phyloP scores from a whole-genome alignment of 2,329 filamentous ascomycete genomes.

The Sordariomycetes sp. region DNA sequence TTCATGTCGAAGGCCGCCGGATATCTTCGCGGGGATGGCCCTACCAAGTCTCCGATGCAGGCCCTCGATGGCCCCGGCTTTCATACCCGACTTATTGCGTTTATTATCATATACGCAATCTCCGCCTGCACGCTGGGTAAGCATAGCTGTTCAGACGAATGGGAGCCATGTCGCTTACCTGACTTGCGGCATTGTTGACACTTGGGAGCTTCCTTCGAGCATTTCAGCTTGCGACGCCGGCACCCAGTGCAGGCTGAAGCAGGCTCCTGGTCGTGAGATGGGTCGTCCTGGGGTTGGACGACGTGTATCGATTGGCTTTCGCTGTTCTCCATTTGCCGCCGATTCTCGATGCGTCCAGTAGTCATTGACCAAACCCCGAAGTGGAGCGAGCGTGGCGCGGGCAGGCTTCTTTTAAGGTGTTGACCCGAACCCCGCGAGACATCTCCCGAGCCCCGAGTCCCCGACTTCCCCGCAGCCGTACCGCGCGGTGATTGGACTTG shows the following conservation, averaged over 20 bases:
- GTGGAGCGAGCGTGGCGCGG: neutral
- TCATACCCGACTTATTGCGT: conserved; percentile 23
- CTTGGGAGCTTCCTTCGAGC: neutral
- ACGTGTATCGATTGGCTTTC: neutral
- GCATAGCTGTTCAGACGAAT: neutral
- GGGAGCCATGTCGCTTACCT: neutral
- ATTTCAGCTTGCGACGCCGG: neutral
- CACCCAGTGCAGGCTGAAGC: neutral
- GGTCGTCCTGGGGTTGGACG: neutral
- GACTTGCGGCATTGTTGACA: neutral
- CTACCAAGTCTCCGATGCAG: conserved; percentile 21
- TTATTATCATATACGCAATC: conserved; percentile 20
- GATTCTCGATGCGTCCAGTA: neutral
- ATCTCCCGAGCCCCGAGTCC: neutral
- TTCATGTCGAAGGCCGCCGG: neutral
- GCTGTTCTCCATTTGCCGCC: neutral
- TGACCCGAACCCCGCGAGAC: neutral
- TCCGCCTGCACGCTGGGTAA: neutral
- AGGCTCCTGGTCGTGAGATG: neutral
- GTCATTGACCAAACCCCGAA: neutral
- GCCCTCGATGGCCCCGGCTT: conserved; percentile 23
- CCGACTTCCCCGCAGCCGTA: neutral
- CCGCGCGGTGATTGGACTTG: neutral
- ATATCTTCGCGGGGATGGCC: neutral
- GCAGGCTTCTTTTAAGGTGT: neutral